phyloP scores from a whole-genome alignment of 2,329 filamentous ascomycete species.

The Neofusicoccum kwambonambiense region DNA sequence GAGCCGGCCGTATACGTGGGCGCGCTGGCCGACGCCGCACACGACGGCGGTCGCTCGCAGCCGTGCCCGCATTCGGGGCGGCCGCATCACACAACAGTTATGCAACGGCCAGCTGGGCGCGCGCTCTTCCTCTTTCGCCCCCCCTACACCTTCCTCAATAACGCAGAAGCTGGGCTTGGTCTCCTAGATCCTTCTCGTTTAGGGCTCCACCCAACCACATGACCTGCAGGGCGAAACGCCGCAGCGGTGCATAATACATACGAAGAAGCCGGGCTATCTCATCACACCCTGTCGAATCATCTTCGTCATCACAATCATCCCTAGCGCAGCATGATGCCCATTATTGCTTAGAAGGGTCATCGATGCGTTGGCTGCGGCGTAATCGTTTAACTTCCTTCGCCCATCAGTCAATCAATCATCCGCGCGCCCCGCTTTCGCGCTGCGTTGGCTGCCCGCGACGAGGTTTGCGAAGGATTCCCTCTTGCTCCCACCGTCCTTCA shows the following conservation, averaged over 20 bases:
- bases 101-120: background rate
- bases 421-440: too few species aligned
- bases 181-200: background rate
- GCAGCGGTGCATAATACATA: background rate
- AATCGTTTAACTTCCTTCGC: background rate
- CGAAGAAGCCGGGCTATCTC: background rate
- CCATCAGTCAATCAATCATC: too few species aligned
- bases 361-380: constrained; percentile 8
- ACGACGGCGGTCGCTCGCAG: background rate
- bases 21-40: background rate
- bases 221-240: background rate
- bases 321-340: background rate
- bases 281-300: background rate
- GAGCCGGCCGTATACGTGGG: background rate
- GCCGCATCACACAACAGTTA: background rate
- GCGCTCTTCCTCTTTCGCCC: too few species aligned
- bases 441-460: background rate
- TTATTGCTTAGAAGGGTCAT: background rate
- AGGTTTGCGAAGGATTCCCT: background rate
- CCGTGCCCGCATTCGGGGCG: background rate
- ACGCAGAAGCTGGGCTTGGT: background rate
- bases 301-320: background rate
- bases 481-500: background rate
- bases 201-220: background rate
- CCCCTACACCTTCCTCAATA: background rate